Evolutionary conservation across 2,329 filamentous ascomycete genomes (phyloP), one percentile per base, ranked within the genome.

Genomic region (Sclerotinia nivalis): DNA sequence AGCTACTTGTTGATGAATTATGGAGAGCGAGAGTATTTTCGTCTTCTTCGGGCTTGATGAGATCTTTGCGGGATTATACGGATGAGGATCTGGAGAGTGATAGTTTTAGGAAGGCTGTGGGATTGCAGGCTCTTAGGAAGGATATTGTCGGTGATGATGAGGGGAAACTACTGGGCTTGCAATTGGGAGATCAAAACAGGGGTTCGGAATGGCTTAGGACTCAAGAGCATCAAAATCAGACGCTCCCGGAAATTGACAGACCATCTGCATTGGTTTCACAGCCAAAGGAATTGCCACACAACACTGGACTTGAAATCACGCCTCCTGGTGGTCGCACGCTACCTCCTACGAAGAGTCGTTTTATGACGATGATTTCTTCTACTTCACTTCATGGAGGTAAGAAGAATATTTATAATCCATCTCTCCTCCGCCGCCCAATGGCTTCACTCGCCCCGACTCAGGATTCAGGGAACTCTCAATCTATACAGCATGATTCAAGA

Each of bases 381-480:
- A 52, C 47, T 22, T 1, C 47, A 4, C n/a, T 20, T 6, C 47
- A 64, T 52, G 61, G 61, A 2, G 61, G 47, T 0, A 40, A 40
- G 4, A 64, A 5, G 0, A 52, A 64, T 6, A 25, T 64, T 0
- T 64, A 64, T n/a, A 64, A 64, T 2, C 61, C 61, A 8, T 37
- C 61, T 1, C 13, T 12, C 10, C 31, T 64, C 2, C 61, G 61
- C 1, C 22, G 15, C 25, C 61, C 61, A 22, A 40, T 52, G 13
- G 7, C 20, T 1, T 8, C 60, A 12, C 5, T 10, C 6, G 28
- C 4, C n/a, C 31, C 22, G 9, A 22, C 1, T 25, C 15, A 28
- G 5, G 20, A 1, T 20, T 4, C 2, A 10, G n/a, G n/a, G 20
- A 1, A 6, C 3, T 7, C 47, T 0, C 22, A 40, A 12, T 34